Evolutionary conservation across 257 asterid genomes (phyloP), one percentile per base, ranked within the genome.

Genomic region (Mitragyna speciosa): DNA sequence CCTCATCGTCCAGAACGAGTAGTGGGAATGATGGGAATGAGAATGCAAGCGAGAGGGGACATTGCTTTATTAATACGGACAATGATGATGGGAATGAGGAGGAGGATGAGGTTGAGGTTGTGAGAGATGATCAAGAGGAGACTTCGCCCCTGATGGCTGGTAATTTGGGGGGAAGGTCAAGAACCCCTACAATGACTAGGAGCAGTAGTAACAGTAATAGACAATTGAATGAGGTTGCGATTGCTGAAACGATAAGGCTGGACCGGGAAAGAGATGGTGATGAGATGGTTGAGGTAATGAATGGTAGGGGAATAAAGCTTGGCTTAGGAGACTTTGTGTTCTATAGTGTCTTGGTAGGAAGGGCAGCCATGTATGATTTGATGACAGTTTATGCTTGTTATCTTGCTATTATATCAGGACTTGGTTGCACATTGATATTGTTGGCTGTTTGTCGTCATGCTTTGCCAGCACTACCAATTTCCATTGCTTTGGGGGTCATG

Each of bases 361-460:
- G 99, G 87, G 99, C 99, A 0, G 98, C 99, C 15, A 92, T 95
- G 99, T 95, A 90, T 86, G 99, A 95, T 90, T 63, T 95, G 85
- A 90, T 95, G 99, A 95, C 97, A 0, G 99, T 95, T 47, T 95
- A 95, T 73, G 98, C 99, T 78, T 95, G 99, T 87, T 95, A 95
- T 88, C 98, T 95, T 5, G 99, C 98, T 24, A 92, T 95, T 76
- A 92, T 95, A 82, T 93, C 96, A 0, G 99, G 99, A 11, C 90
- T 95, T 19, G 99, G 97, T 31, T 95, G 99, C 76, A 95, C 99
- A 11, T 87, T 95, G 73, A 91, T 95, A 81, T 79, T 95, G 87
- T 82, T 95, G 88, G 97, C 97, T 26, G 94, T 95, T 59, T 91
- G 86, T 80, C 93, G 94, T 16, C 97, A 83, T 78, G 99, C 97